These are phyloP conservation scores for Cyberlindnera samutprakarnensis DNA, from an alignment of 805 yeast genomes.

Conservation along the genomic window DNA sequence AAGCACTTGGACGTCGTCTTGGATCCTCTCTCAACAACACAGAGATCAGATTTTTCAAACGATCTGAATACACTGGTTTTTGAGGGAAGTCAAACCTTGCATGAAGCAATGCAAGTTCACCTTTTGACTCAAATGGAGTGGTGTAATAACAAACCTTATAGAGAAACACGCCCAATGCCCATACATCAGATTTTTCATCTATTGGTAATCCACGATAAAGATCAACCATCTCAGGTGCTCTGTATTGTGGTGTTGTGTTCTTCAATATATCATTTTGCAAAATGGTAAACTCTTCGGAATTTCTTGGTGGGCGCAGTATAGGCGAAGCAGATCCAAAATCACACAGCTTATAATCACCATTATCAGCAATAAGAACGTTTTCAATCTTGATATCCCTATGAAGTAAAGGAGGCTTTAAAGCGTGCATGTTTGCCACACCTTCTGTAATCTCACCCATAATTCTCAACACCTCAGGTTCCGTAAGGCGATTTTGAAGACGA, in stretches of 20 bases:
- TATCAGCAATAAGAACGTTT: conserved; percentile 58
- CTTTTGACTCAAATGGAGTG: conserved; percentile 69
- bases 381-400: conserved; percentile 83
- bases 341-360: conserved; percentile 59
- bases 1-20: conserved; percentile 62
- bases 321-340: conserved; percentile 80
- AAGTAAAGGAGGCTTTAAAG: conserved; percentile 58
- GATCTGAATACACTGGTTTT: conserved; percentile 49
- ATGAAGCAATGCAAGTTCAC: conserved; percentile 56
- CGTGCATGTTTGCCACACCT: conserved; percentile 76
- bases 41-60: conserved; percentile 56
- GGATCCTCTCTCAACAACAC: conserved; percentile 62
- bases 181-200: conserved; percentile 76
- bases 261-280: conserved; percentile 65
- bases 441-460: conserved; percentile 65
- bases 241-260: conserved; percentile 79
- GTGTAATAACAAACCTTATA: conserved; percentile 76
- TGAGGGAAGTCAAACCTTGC: conserved; percentile 47
- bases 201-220: conserved; percentile 59
- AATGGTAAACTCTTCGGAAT: conserved; percentile 48
- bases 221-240: conserved; percentile 83
- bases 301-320: conserved; percentile 53
- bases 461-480: conserved; percentile 58
- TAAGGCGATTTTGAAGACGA: conserved; percentile 54
- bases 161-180: conserved; percentile 78